Percentiles rank a stretch among this genome's conserved stretches.
Conservation (phyloP, 805 yeast genomes). For the Pichia californica region DNA sequence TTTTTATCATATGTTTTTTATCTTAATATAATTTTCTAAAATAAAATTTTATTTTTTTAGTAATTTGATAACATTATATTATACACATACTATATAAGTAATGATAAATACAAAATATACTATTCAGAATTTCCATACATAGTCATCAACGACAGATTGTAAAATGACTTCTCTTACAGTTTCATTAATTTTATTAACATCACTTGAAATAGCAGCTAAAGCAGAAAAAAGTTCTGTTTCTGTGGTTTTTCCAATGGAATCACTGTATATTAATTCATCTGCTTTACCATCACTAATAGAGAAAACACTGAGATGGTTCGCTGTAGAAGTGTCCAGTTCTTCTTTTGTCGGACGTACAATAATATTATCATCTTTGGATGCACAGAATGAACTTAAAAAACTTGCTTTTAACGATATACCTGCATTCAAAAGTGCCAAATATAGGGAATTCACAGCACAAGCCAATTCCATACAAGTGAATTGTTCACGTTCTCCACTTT, state of each 20-base stretch:
- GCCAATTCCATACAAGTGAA: slow-evolving; percentile 42
- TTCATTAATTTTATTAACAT: slow-evolving; percentile 39
- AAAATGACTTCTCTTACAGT: slow-evolving; percentile 42
- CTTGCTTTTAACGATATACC: slow-evolving; percentile 64
- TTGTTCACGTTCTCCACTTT: slow-evolving; percentile 40
- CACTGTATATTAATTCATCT: slow-evolving; percentile 55
- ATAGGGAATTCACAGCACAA: slow-evolving; percentile 66
- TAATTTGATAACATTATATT: no score
- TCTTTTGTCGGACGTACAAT: slow-evolving; percentile 40
- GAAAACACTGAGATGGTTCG: slow-evolving; percentile 64
- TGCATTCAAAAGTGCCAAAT: slow-evolving; percentile 73
- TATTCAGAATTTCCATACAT: slow-evolving; percentile 44
- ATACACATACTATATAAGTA: no score
- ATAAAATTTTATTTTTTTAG: no score
- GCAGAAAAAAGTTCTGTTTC: slow-evolving; percentile 47
- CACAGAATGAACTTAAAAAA: slow-evolving; percentile 48
- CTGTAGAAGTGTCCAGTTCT: slow-evolving; percentile 37
- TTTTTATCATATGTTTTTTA: background rate
- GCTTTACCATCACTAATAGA: slow-evolving; percentile 45
- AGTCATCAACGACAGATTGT: slow-evolving; percentile 44
- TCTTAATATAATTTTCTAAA: no score
- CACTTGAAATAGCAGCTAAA: slow-evolving; percentile 45
- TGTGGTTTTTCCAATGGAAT: slow-evolving; percentile 65
- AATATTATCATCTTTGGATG: slow-evolving; percentile 23
- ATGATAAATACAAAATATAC: no score